phyloP scores from a whole-genome alignment of 768 basidiomycete genomes.

The Paxillus ammoniavirescens region DNA sequence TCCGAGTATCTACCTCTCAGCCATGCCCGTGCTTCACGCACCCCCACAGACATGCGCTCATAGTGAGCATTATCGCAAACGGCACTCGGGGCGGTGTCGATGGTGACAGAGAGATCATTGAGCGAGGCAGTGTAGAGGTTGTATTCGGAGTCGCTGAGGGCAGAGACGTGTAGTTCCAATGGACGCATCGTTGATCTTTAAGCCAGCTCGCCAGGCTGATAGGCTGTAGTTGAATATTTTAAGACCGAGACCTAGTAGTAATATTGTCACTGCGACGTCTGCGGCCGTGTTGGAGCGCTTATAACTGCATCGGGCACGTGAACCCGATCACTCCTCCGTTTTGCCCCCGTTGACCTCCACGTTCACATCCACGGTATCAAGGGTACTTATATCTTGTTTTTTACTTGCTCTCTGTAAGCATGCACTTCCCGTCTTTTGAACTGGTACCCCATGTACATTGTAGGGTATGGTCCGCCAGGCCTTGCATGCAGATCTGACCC shows the following conservation, averaged over 20 bases:
- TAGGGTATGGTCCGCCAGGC: background rate
- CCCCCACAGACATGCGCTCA: slow-evolving; percentile 52
- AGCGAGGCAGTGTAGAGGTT: slow-evolving; percentile 61
- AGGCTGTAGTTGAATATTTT: background rate
- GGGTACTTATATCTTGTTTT: background rate
- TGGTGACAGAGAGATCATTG: slow-evolving; percentile 44
- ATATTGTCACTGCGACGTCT: no score
- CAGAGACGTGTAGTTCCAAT: slow-evolving; percentile 69
- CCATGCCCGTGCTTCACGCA: slow-evolving; percentile 74
- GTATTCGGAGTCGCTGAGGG: slow-evolving; percentile 74
- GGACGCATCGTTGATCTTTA: slow-evolving; percentile 46
- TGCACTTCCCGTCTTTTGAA: background rate
- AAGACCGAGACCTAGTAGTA: no score
- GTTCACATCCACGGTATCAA: background rate
- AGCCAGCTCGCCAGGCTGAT: background rate
- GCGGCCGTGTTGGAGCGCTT: background rate
- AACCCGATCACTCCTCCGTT: background rate
- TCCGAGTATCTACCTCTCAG: slow-evolving; percentile 65
- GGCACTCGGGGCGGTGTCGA: slow-evolving; percentile 26
- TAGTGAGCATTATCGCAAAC: slow-evolving; percentile 47
- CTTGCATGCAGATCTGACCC: slow-evolving; percentile 8
- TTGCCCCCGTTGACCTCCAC: background rate
- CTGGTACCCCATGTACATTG: background rate
- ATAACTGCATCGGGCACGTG: background rate
- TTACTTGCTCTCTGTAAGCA: background rate